Conservation (phyloP, 2,329 filamentous ascomycete genomes). For the Penicillium sp. region DNA sequence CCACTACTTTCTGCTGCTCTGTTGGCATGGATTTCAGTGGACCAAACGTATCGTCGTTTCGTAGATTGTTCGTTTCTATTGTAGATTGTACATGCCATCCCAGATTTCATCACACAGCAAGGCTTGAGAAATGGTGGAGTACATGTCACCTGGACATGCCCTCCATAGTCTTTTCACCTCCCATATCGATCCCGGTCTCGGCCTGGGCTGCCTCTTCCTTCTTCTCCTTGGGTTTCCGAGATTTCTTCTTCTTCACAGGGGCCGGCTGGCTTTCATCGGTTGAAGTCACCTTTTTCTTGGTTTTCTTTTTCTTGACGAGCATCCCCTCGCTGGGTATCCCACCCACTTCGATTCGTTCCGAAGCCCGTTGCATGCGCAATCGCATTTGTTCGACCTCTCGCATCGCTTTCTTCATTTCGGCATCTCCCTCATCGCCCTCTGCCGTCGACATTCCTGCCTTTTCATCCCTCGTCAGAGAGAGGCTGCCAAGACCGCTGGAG, state of each 20-base stretch:
- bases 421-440: conserved; percentile 63
- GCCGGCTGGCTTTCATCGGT: neutral
- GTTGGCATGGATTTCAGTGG: too few relatives aligned
- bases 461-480: conserved; percentile 58
- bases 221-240: neutral
- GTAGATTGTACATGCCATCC: too few relatives aligned
- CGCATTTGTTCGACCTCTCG: conserved; percentile 80
- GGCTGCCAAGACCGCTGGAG: conserved; percentile 69
- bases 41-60: too few relatives aligned
- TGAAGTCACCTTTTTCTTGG: conserved; percentile 23
- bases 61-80: too few relatives aligned
- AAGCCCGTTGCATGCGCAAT: conserved; percentile 66
- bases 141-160: too few relatives aligned
- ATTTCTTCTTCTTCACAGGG: conserved; percentile 21
- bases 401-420: conserved; percentile 82
- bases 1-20: too few relatives aligned
- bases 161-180: too few relatives aligned
- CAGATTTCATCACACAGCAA: too few relatives aligned
- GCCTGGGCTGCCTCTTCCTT: neutral
- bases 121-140: too few relatives aligned
- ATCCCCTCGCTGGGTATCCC: conserved; percentile 42
- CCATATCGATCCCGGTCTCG: too few relatives aligned
- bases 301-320: conserved; percentile 55
- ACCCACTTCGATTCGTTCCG: conserved; percentile 46
- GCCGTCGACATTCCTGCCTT: conserved; percentile 10